Evolutionary conservation across 768 basidiomycete species (phyloP).

Genomic region (Rhodotorula toruloides): DNA sequence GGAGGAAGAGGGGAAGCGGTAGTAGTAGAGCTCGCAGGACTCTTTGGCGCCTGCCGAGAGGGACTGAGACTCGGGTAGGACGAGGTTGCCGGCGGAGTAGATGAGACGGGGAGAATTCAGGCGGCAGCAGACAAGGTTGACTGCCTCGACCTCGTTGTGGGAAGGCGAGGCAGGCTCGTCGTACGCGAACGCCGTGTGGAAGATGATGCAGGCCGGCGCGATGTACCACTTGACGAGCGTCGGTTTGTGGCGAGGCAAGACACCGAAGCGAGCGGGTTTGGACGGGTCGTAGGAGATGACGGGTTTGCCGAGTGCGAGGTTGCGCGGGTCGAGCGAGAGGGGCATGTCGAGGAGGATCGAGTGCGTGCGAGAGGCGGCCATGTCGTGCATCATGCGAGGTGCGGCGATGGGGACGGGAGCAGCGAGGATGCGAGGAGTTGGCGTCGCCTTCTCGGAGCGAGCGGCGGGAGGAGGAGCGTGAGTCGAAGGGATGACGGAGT

Average conservation of each 20-base stretch:
- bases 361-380: conserved; percentile 47
- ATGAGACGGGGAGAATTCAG: conserved; percentile 48
- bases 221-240: conserved; percentile 43
- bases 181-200: conserved; percentile 50
- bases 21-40: conserved; percentile 46
- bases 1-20: conserved; percentile 44
- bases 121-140: conserved; percentile 48
- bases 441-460: conserved; percentile 18
- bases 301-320: conserved; percentile 44
- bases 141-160: conserved; percentile 25
- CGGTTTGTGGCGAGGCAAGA: conserved; percentile 45
- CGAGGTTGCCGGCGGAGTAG: conserved; percentile 48
- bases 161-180: conserved; percentile 40
- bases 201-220: conserved; percentile 47
- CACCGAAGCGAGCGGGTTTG: conserved; percentile 47
- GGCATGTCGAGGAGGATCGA: conserved; percentile 50
- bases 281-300: conserved; percentile 47
- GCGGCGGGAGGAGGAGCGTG: no score
- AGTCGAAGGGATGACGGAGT: conserved; percentile 40
- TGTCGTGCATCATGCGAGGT: conserved; percentile 49
- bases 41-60: conserved; percentile 43
- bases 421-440: conserved; percentile 27
- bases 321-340: conserved; percentile 47
- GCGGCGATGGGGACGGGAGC: conserved; percentile 21
- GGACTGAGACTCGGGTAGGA: conserved; percentile 41